Conservation (phyloP, 352 stramenopile species). For the Phytophthora megakarya region DNA sequence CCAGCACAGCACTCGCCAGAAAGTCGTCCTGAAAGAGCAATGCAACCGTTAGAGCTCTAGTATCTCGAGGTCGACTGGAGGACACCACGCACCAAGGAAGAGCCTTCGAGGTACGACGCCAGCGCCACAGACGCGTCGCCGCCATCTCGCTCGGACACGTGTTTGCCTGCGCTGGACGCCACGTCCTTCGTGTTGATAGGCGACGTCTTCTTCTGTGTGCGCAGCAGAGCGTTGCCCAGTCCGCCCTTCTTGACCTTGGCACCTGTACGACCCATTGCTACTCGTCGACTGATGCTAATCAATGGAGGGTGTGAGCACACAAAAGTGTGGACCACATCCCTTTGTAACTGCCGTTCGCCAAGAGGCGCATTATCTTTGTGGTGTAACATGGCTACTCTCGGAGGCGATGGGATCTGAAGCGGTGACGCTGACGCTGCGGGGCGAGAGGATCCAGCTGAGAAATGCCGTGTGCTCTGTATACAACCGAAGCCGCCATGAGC, state of each 20-base stretch:
- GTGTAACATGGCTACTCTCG: constrained; percentile 3
- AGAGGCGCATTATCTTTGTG: not conserved
- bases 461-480: constrained; percentile 52
- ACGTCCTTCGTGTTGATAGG: constrained; percentile 71
- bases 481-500: constrained; percentile 35
- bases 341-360: not conserved
- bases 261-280: constrained; percentile 73
- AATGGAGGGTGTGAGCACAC: constrained; percentile 18
- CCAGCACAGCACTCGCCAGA: constrained; percentile 90
- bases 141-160: constrained; percentile 83
- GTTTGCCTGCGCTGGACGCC: constrained; percentile 80
- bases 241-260: constrained; percentile 75
- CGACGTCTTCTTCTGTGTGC: constrained; percentile 79
- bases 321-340: constrained; percentile 10
- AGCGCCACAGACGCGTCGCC: constrained; percentile 81
- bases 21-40: constrained; percentile 86
- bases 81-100: constrained; percentile 61
- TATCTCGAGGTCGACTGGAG: not conserved
- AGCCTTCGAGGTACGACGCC: constrained; percentile 86
- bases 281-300: constrained; percentile 20
- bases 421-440: constrained; percentile 56
- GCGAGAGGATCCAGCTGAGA: constrained; percentile 43
- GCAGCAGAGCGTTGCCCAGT: constrained; percentile 76
- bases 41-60: not conserved
- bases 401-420: not conserved